Conservation (phyloP, 371 early-diverging fungal species). For the Apophysomyces elegans region DNA sequence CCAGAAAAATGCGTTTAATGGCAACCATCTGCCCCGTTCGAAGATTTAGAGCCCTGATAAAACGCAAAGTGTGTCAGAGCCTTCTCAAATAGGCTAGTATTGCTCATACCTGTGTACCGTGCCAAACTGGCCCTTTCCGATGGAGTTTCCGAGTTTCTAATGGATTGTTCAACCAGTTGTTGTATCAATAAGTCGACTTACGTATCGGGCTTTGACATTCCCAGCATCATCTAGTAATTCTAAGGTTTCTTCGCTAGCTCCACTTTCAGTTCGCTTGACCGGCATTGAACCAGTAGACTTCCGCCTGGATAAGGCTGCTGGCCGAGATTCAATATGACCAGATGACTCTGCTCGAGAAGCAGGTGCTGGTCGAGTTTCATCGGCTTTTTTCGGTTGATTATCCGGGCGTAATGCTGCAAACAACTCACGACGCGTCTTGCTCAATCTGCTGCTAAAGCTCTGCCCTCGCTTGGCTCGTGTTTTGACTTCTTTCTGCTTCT, state of each 20-base stretch:
- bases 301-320: conserved; percentile 15
- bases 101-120: conserved; percentile 64
- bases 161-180: neutral
- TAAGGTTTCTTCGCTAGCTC: conserved; percentile 14
- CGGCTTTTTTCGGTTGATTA: neutral
- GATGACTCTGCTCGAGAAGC: conserved; percentile 7
- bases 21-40: conserved; percentile 87
- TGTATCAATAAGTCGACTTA: conserved; percentile 13
- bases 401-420: conserved; percentile 5
- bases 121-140: conserved; percentile 94
- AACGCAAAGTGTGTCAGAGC: neutral
- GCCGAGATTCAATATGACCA: neutral
- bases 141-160: conserved; percentile 81
- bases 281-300: conserved; percentile 27
- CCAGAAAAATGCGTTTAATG: conserved; percentile 78
- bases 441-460: conserved; percentile 7
- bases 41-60: conserved; percentile 70
- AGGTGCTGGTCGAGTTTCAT: conserved; percentile 6
- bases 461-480: conserved; percentile 3
- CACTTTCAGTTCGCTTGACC: neutral
- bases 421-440: conserved; percentile 3
- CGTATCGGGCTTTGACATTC: conserved; percentile 25
- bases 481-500: neutral
- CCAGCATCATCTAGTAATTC: conserved; percentile 19
- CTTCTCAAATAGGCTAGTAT: neutral